Evolutionary conservation across 2,329 filamentous ascomycete species (phyloP), one percentile per base, ranked within the genome.

Genomic region (Colletotrichum kahawae): DNA sequence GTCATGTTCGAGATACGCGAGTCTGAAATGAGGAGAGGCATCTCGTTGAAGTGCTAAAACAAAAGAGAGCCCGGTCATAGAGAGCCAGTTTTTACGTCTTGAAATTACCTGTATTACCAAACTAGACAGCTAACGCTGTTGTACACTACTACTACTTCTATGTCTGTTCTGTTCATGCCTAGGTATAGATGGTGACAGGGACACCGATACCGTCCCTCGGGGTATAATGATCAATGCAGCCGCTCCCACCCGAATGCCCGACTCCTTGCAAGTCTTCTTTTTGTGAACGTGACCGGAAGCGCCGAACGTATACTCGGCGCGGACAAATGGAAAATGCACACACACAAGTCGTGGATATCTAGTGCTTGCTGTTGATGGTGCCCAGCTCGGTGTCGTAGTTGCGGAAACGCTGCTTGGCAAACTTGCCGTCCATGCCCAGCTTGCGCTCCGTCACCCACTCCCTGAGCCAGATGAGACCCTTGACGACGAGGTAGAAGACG

Each of bases 1-100:
- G 87, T 98, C 81, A 99, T 99, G 97, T 98, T 98, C 87, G 97
- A 99, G 87, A 90, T 97, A 78, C 89, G 97, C 67, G 95, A 98
- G 86, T 89, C 90, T 56, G 97, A 99, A 87, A 91, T 92, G 84
- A 90, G 96, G 79, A 92, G 91, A 79, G 97, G 97, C 1, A 93
- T 98, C 74, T 90, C 91, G 78, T 83, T 98, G 84, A 98, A 95
- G 86, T 98, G 95, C 83, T 98, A 84, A 59, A n/a, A n/a, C 21
- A 24, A 31, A 12, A 33, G 8, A 24, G 57, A 21, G 57, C n/a
- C 6, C 3, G n/a, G 13, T 51, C n/a, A 51, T 51, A 51, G 43
- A 51, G 21, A 51, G 43, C 43, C 43, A 7, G 3, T 13, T 51
- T 21, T n/a, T 34, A 62, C 57, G 29, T 62, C 16, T 62, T 36